A percentile compares a stretch with the other conserved stretches of the same genome.
These are phyloP conservation scores for Podaxis mareebaensis DNA, from an alignment of 768 basidiomycete genomes.

Conservation along the genomic window DNA sequence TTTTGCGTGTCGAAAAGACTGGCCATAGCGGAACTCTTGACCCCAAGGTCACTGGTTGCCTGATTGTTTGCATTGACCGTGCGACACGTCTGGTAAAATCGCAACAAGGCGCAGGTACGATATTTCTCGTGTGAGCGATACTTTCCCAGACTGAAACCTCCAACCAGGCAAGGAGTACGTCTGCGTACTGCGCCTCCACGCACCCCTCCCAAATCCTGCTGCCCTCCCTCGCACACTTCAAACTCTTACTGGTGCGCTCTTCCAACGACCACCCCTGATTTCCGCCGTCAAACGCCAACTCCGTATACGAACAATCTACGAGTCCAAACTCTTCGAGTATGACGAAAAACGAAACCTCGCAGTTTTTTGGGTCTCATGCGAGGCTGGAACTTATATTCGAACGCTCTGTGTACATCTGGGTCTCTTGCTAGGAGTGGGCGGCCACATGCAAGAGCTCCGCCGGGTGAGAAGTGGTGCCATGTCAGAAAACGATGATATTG, in stretches of 20 bases:
- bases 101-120: conserved; percentile 93
- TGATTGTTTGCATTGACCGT: conserved; percentile 99
- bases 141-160: conserved; percentile 7
- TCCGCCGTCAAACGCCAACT: conserved; percentile 99
- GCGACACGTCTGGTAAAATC: conserved; percentile 97
- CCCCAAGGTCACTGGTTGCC: conserved; percentile 97
- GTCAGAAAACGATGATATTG: conserved; percentile 97
- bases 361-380: conserved; percentile 99
- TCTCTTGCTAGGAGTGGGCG: conserved; percentile 91
- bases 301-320: conserved; percentile 95
- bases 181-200: conserved; percentile 92
- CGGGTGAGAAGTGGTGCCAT: conserved; percentile 94
- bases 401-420: conserved; percentile 98
- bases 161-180: conserved; percentile 95
- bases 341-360: conserved; percentile 96
- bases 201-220: conserved; percentile 75
- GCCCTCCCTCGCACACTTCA: conserved; percentile 92
- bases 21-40: conserved; percentile 99
- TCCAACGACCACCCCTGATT: conserved; percentile 98
- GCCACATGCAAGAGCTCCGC: conserved; percentile 99
- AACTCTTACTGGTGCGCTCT: conserved; percentile 95
- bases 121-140: not conserved
- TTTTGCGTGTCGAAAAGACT: conserved; percentile 95
- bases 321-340: conserved; percentile 93
- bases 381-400: conserved; percentile 95